Base-by-base conservation (phyloP, 805 yeast species). In the Pichia membranifaciens region DNA sequence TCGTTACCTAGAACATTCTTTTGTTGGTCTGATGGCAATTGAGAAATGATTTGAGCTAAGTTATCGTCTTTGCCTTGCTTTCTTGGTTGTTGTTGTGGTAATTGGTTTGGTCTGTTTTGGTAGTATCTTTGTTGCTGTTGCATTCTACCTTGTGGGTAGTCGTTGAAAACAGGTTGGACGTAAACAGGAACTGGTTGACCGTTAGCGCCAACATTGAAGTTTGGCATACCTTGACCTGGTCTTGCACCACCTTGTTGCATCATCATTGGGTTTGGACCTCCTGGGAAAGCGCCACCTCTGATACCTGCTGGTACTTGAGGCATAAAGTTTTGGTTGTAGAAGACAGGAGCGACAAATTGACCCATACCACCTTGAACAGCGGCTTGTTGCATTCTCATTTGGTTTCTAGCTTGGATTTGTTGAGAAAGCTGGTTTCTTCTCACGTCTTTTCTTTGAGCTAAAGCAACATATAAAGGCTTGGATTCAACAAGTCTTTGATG, bases 1-100 rank as follows among this genome's bases (percentile, higher is more conserved):
- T 89, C 95, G 79, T 93, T 97, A 74, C 99, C 99, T 67, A 93
- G 80, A 66, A 89, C 79, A 80, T 95, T 91, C 87, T 91, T 91
- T 77, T 89, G 96, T 73, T 87, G 91, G 66, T 84, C 93, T 64
- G 81, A 87, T 67, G 87, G 93, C 64, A 76, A 76, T 58, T 72
- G 74, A 47, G 82, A 76, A 54, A 81, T 68, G 48, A 73, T 71
- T 56, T 81, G 81, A 60, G 85, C 86, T 57, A 87, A 74, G 42
- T 72, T 60, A 36, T 66, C 61, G 29, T 60, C 61, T 44, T 53
- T 55, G 56, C 54, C 61, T 25, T 25, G 29, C 21, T 54, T 56
- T 44, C 53, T 58, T 53, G 53, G 58, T 50, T 56, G 57, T 49
- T 51, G 56, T 15, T 18, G 16, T 51, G 52, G 61, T 38, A 50